Evolutionary conservation across 306 rosid species (phyloP).

Genomic region (Vigna trinervia): DNA sequence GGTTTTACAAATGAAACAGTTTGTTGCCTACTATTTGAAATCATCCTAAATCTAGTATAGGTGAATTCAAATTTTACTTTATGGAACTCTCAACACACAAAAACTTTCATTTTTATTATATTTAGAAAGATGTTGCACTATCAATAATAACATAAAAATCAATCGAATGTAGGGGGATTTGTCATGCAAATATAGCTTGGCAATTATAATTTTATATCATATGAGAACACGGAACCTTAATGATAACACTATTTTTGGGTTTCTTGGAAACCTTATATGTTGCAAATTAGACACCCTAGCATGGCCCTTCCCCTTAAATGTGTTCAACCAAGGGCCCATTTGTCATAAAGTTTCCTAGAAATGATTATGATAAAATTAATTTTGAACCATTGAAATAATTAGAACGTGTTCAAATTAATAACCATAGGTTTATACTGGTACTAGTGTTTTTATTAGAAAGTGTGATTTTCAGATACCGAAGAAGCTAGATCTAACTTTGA

Average conservation of each 20-base stretch:
- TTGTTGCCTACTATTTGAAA: conserved; percentile 25
- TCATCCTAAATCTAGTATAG: conserved; percentile 25
- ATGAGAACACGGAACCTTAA: conserved; percentile 18
- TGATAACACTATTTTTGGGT: background rate
- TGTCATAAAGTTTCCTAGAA: background rate
- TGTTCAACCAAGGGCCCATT: background rate
- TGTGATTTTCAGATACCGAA: background rate
- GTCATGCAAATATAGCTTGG: background rate
- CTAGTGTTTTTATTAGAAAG: background rate
- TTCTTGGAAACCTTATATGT: background rate
- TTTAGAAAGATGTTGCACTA: conserved; percentile 1
- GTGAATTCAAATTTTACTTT: conserved; percentile 30
- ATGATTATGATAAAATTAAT: background rate
- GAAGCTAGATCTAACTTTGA: conserved; percentile 2
- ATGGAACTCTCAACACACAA: conserved; percentile 16
- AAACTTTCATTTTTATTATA: conserved; percentile 19
- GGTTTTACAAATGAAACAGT: conserved; percentile 8
- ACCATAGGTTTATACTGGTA: background rate
- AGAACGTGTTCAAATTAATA: background rate
- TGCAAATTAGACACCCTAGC: background rate
- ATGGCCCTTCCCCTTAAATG: background rate
- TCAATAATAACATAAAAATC: conserved; percentile 13
- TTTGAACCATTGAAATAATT: background rate
- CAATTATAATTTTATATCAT: conserved; percentile 11
- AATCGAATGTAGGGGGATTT: conserved; percentile 11